A percentile compares a stretch with the other conserved stretches of the same genome.
Conservation (phyloP, 2,329 filamentous ascomycete species). For the Metarhizium brunneum region DNA sequence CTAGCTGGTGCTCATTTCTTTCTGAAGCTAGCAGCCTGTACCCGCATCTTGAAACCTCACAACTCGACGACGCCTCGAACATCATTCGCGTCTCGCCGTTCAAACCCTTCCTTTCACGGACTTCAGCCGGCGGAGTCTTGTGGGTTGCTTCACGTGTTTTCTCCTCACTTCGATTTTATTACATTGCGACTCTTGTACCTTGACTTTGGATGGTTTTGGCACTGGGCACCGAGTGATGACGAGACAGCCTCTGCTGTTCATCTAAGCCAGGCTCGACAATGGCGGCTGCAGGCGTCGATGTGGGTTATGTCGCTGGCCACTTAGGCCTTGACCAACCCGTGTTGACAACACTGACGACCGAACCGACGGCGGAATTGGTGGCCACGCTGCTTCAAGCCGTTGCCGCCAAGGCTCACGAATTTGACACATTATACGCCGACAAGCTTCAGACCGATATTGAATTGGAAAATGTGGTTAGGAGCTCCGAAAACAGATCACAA, state of each 20-base stretch:
- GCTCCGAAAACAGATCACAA: slow-evolving; percentile 73
- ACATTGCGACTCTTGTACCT: not conserved
- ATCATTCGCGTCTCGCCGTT: not conserved
- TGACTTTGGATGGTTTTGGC: slow-evolving; percentile 1
- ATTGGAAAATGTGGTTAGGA: slow-evolving; percentile 80
- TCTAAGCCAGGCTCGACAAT: slow-evolving; percentile 17
- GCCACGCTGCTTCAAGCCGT: slow-evolving; percentile 65
- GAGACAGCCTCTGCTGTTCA: slow-evolving; percentile 3
- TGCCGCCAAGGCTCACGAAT: slow-evolving; percentile 69
- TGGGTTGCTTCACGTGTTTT: not conserved
- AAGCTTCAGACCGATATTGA: slow-evolving; percentile 88
- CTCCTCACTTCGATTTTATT: not conserved
- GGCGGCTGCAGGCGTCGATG: slow-evolving; percentile 48
- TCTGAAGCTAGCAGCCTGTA: not conserved
- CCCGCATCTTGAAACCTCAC: not conserved
- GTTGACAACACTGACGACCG: slow-evolving; percentile 50
- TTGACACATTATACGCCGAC: slow-evolving; percentile 72
- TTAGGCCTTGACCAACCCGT: slow-evolving; percentile 58
- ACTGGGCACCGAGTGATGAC: slow-evolving; percentile 8
- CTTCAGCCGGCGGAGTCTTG: not conserved
- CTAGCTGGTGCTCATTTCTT: not conserved
- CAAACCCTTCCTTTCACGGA: not conserved
- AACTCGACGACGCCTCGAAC: not conserved
- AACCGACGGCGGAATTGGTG: slow-evolving; percentile 72
- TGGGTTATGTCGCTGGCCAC: slow-evolving; percentile 64